Evolutionary conservation across 108 stramenopile species (phyloP).

Genomic region (Stephanodiscus triporus): DNA sequence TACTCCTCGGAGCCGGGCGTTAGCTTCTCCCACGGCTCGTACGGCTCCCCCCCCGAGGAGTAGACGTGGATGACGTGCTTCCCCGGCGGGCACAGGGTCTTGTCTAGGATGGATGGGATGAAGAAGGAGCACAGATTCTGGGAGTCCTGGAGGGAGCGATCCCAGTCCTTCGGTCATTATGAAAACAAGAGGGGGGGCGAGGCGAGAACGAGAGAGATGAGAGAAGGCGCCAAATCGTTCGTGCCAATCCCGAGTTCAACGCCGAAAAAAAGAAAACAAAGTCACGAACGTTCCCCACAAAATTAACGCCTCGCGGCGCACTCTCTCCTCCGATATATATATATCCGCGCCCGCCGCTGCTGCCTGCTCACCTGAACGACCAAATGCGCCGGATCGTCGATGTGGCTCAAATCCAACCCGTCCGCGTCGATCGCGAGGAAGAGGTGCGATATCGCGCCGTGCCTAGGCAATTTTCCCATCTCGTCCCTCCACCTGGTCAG

Average conservation of each 20-base stretch:
- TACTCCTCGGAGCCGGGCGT: conserved; percentile 82
- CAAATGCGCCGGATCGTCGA: conserved; percentile 90
- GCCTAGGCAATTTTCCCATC: conserved; percentile 81
- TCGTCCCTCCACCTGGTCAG: conserved; percentile 78
- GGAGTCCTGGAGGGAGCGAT: conserved; percentile 88
- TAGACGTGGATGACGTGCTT: conserved; percentile 96
- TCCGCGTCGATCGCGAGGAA: conserved; percentile 88
- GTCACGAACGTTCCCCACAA: too few relatives aligned
- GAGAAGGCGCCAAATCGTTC: too few relatives aligned
- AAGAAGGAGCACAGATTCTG: conserved; percentile 91
- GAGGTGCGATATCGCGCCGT: conserved; percentile 89
- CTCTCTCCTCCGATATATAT: too few relatives aligned
- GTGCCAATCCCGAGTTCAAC: too few relatives aligned
- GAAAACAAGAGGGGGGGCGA: conserved; percentile 1
- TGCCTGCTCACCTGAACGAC: conserved; percentile 68
- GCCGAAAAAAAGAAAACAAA: too few relatives aligned
- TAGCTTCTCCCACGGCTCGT: conserved; percentile 95
- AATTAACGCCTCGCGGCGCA: too few relatives aligned
- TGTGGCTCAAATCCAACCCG: conserved; percentile 80
- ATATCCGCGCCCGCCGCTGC: not conserved
- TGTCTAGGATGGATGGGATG: conserved; percentile 90
- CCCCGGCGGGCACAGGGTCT: conserved; percentile 88
- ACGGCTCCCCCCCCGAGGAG: conserved; percentile 93
- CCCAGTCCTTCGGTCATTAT: conserved; percentile 91
- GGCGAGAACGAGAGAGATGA: not conserved